These are phyloP conservation scores for Saccharum spontaneum DNA, from an alignment of 176 grass and related monocot genomes.

Conservation along the genomic window DNA sequence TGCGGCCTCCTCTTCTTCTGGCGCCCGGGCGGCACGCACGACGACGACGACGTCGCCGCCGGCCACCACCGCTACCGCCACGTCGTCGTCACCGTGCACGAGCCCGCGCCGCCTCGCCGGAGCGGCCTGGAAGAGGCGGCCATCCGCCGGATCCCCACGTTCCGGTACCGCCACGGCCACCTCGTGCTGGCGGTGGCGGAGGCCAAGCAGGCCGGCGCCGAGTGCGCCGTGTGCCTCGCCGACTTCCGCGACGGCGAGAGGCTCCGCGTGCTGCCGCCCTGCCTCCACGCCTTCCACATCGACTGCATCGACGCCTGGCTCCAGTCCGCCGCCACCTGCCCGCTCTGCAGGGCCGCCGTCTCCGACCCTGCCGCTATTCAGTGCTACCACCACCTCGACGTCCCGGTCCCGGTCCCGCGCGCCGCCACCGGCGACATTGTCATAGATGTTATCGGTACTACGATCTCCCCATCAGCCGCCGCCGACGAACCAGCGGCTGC, in stretches of 20 bases:
- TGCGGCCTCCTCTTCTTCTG: constrained; percentile 52
- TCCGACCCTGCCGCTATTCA: background rate
- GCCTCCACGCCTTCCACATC: constrained; percentile 87
- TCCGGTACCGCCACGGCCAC: constrained; percentile 35
- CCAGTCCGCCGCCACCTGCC: constrained; percentile 71
- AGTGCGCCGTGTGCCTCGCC: constrained; percentile 78
- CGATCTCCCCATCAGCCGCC: background rate
- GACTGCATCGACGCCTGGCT: constrained; percentile 98
- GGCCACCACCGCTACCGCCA: background rate
- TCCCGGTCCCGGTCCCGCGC: no score
- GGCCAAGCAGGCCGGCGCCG: background rate
- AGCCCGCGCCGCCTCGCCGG: background rate
- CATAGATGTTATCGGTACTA: background rate
- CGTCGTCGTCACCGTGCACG: background rate
- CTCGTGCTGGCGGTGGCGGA: background rate
- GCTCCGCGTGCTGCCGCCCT: constrained; percentile 65
- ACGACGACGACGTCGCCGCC: background rate
- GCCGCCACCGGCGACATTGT: background rate
- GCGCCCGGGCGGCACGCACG: background rate
- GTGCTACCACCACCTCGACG: background rate
- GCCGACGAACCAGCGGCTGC: background rate
- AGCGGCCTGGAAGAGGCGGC: constrained; percentile 47
- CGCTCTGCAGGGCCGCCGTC: constrained; percentile 68
- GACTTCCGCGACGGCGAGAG: constrained; percentile 71
- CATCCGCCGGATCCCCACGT: constrained; percentile 62